Base-by-base conservation (phyloP, 164 flowering plant genomes). In the Stephania japonica region DNA sequence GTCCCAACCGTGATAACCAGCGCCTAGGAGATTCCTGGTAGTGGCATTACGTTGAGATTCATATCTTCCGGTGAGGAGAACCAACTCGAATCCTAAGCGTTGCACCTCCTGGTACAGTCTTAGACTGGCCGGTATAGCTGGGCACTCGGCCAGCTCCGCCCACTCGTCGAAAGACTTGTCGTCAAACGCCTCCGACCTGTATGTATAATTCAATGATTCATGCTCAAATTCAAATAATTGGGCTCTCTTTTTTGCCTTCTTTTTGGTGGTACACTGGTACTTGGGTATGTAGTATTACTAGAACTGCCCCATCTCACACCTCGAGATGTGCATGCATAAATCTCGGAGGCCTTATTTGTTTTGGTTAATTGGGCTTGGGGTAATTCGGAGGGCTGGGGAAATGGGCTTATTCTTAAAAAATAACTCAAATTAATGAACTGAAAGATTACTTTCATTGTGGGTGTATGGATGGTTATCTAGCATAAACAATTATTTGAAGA, bases 61-160 rank as follows among this genome's bases (percentile, higher is more conserved):
- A 16, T 32, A 44, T 27, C 99, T 81, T n/a, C 98, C 99, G 0
- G 99, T 95, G 65, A 95, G 75, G 19, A 95, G 72, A 76, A 95
- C 49, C 53, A 91, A 47, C 26, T 72, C 85, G 73, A 93, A 87
- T 3, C 97, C 97, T 26, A 91, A 72, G 67, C 80, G 69, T 72
- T 84, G 77, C 16, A 95, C 90, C 80, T 86, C 85, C 6, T 84
- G 85, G 82, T 91, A 95, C 38, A 95, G 69, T 32, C 70, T 82
- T 79, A 91, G 78, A 77, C 93, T 95, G 16, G 91, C 85, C 1
- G 86, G 86, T 42, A 95, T 26, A n/a, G 94, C 92, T 23, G 98
- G 98, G 5, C 93, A 93, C 70, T 77, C 78, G 5, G 86, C 96
- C 76, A 75, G 69, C 69, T 80, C 82, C 76, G 81, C 94, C 99